Percentiles rank a stretch among this genome's conserved stretches.
Evolutionary conservation across 1,284 basidiomycete species (phyloP).

Genomic region (Marasmius tenuissimus): DNA sequence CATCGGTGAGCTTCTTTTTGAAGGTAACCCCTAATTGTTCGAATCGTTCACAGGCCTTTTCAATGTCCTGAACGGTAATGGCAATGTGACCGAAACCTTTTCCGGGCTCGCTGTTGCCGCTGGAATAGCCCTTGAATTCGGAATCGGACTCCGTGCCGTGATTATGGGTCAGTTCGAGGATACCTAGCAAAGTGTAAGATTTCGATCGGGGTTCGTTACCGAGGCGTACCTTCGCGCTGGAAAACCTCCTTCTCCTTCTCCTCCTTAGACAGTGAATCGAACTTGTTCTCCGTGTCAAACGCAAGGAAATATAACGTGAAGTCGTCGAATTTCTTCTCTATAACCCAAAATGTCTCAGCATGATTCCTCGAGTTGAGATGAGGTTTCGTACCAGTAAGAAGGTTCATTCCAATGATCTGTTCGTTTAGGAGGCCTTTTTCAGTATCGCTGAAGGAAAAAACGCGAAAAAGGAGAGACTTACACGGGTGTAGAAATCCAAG

Average conservation of each 20-base stretch:
- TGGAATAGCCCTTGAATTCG: slow-evolving; percentile 77
- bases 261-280: slow-evolving; percentile 42
- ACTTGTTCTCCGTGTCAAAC: slow-evolving; percentile 55
- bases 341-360: neutral
- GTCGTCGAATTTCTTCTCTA: slow-evolving; percentile 52
- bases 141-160: slow-evolving; percentile 85
- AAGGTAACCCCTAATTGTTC: slow-evolving; percentile 82
- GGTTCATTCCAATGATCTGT: slow-evolving; percentile 84
- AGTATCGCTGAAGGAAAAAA: neutral
- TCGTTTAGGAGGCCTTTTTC: neutral
- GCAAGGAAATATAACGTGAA: slow-evolving; percentile 86
- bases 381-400: slow-evolving; percentile 52
- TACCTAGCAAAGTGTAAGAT: slow-evolving; percentile 40
- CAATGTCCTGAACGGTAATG: slow-evolving; percentile 81
- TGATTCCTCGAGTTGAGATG: neutral
- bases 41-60: slow-evolving; percentile 84
- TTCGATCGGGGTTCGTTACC: slow-evolving; percentile 10
- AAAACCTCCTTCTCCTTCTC: slow-evolving; percentile 50
- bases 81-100: slow-evolving; percentile 86
- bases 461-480: slow-evolving; percentile 24
- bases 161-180: slow-evolving; percentile 89
- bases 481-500: slow-evolving; percentile 74
- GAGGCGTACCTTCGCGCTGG: slow-evolving; percentile 58
- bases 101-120: slow-evolving; percentile 83
- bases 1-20: slow-evolving; percentile 87